Conservation (phyloP, 495 filamentous ascomycete species). For the Letharia columbiana region DNA sequence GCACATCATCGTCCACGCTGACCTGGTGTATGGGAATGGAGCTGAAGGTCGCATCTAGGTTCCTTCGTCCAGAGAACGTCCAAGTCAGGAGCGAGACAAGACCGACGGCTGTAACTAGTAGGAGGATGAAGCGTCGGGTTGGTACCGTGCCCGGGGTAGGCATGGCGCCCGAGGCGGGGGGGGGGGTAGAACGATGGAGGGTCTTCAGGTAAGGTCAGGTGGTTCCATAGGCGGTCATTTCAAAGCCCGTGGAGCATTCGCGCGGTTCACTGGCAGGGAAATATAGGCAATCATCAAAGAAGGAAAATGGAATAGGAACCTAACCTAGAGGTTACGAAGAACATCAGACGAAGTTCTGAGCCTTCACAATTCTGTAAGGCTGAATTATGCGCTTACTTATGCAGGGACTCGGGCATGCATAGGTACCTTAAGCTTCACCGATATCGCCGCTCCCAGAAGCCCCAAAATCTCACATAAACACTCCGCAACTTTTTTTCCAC, state of each 20-base stretch:
- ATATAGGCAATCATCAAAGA: background rate
- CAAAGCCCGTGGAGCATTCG: background rate
- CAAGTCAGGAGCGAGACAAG: slow-evolving; percentile 21
- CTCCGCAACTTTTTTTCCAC: background rate
- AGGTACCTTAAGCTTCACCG: background rate
- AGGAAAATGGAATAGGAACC: background rate
- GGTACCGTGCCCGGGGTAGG: slow-evolving; percentile 5
- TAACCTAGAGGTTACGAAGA: background rate
- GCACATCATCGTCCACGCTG: slow-evolving; percentile 31
- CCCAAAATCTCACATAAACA: background rate
- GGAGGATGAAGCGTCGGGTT: slow-evolving; percentile 29
- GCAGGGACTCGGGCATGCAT: background rate
- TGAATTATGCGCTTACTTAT: slow-evolving; percentile 12
- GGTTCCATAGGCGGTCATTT: background rate
- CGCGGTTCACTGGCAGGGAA: background rate
- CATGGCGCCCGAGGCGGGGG: background rate
- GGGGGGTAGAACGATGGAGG: background rate
- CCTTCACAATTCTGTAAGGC: background rate
- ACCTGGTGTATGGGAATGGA: slow-evolving; percentile 21
- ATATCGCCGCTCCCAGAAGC: background rate
- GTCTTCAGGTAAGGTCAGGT: background rate
- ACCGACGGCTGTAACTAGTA: slow-evolving; percentile 22
- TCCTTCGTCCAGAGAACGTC: slow-evolving; percentile 6
- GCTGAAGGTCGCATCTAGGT: slow-evolving; percentile 7
- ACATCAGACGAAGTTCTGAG: background rate